Evolutionary conservation across 2,329 filamentous ascomycete species (phyloP).

Genomic region (Nannizzia gypsea): DNA sequence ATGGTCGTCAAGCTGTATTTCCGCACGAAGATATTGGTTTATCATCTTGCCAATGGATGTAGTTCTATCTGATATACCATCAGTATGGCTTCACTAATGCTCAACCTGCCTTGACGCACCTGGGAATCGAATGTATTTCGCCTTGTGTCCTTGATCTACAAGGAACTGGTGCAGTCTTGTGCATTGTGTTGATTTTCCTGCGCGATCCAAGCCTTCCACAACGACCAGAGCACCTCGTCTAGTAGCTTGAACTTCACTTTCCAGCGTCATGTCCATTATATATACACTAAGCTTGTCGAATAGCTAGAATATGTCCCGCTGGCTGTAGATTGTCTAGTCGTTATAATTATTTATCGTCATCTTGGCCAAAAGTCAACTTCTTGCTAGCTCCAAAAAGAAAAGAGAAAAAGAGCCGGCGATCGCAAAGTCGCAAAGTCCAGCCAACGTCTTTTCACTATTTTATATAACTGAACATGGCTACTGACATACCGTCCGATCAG

Average conservation of each 20-base stretch:
- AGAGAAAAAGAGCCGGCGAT: neutral
- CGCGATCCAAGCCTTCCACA: slow-evolving; percentile 78
- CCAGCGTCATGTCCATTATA: neutral
- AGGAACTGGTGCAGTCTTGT: slow-evolving; percentile 50
- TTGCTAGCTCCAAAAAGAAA: neutral
- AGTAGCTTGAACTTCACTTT: neutral
- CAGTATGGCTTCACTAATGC: slow-evolving; percentile 2
- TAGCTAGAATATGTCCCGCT: neutral
- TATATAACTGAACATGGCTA: neutral
- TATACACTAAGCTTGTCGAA: neutral
- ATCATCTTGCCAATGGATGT: slow-evolving; percentile 83
- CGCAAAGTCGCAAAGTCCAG: neutral
- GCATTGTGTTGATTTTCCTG: slow-evolving; percentile 87
- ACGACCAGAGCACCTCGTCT: slow-evolving; percentile 59
- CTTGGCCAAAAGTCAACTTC: neutral
- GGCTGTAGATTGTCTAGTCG: neutral
- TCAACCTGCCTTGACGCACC: slow-evolving; percentile 32
- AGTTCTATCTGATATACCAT: slow-evolving; percentile 50
- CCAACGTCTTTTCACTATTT: neutral
- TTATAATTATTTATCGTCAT: neutral
- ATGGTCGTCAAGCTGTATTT: slow-evolving; percentile 68
- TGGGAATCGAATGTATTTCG: slow-evolving; percentile 54
- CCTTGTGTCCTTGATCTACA: slow-evolving; percentile 38
- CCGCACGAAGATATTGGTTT: slow-evolving; percentile 63
- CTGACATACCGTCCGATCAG: slow-evolving; percentile 22